phyloP scores from a whole-genome alignment of 257 asterid genomes.

The Lantana camara region DNA sequence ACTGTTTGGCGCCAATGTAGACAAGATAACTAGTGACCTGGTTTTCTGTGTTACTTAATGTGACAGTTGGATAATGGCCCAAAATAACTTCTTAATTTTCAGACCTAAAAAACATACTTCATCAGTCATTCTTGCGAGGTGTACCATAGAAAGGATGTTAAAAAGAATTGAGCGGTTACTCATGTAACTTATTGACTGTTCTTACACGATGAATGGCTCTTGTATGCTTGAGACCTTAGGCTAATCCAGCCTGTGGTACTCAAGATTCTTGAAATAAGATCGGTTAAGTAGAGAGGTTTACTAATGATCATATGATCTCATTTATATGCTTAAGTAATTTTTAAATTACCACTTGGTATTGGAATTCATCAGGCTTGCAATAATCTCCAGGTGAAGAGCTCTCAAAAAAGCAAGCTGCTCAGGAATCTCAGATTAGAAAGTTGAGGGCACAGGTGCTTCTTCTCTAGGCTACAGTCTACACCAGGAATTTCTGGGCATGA shows the following conservation, averaged over 20 bases:
- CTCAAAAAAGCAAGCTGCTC: slow-evolving; percentile 99
- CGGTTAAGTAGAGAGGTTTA: neutral
- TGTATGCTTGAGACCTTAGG: slow-evolving; percentile 15
- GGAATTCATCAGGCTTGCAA: slow-evolving; percentile 21
- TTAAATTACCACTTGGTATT: slow-evolving; percentile 7
- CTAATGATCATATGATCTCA: slow-evolving; percentile 6
- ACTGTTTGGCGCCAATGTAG: neutral
- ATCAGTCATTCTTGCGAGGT: neutral
- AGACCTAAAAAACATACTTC: neutral
- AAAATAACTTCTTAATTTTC: neutral
- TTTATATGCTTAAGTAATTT: slow-evolving; percentile 19
- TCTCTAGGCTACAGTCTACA: slow-evolving; percentile 32
- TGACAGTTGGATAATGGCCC: slow-evolving; percentile 11
- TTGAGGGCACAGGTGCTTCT: slow-evolving; percentile 93
- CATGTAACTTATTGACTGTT: slow-evolving; percentile 10
- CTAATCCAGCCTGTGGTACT: slow-evolving; percentile 3
- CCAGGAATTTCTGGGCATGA: too few species aligned
- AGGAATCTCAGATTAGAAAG: slow-evolving; percentile 89
- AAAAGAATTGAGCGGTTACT: neutral
- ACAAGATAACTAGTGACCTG: slow-evolving; percentile 6
- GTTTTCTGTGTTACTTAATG: neutral
- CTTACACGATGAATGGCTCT: slow-evolving; percentile 24
- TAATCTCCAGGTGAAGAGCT: slow-evolving; percentile 85
- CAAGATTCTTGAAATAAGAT: slow-evolving; percentile 1
- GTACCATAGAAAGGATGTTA: neutral